Evolutionary conservation across 1,284 basidiomycete species (phyloP).

Genomic region (Ganoderma boninense): DNA sequence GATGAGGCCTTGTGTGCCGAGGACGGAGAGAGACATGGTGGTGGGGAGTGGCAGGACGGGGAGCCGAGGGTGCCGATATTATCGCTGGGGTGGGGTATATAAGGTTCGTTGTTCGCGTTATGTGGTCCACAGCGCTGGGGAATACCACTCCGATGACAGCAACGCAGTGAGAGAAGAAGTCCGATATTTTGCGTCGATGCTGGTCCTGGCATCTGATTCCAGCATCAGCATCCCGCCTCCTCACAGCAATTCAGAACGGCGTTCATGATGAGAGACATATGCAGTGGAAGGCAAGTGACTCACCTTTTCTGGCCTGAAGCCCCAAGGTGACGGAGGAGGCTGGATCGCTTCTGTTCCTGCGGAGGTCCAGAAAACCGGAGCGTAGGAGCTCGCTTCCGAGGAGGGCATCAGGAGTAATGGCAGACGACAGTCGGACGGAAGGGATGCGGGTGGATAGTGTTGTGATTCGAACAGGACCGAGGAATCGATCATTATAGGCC

Average conservation of each 20-base stretch:
- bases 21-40: conserved; percentile 11
- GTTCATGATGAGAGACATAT: neutral
- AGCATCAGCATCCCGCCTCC: neutral
- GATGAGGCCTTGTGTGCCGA: conserved; percentile 7
- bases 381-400: neutral
- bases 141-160: neutral
- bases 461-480: neutral
- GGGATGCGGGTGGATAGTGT: neutral
- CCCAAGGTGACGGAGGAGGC: neutral
- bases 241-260: neutral
- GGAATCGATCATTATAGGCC: neutral
- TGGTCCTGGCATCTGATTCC: neutral
- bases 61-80: neutral
- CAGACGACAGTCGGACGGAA: neutral
- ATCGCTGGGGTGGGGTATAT: neutral
- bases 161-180: neutral
- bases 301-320: neutral
- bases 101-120: neutral
- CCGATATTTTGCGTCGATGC: neutral
- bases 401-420: neutral
- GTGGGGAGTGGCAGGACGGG: conserved; percentile 1
- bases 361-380: neutral
- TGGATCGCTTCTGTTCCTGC: neutral
- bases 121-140: neutral
- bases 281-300: neutral